These are phyloP conservation scores for Mycocentrospora acerina DNA, from an alignment of 2,329 filamentous ascomycete genomes.

Conservation along the genomic window DNA sequence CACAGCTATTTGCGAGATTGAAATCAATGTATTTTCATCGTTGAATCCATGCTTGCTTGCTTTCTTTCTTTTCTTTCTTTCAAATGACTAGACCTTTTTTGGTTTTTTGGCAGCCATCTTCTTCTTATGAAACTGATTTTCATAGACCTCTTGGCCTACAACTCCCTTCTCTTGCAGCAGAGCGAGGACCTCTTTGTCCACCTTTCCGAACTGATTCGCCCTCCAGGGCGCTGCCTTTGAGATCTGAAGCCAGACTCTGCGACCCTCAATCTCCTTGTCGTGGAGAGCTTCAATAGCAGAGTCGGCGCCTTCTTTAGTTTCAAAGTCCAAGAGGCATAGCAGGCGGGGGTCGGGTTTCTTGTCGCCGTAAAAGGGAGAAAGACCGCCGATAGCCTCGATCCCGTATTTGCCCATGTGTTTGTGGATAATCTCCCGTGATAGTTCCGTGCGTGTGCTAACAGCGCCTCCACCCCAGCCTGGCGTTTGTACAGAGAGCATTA, in stretches of 20 bases:
- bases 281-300: conserved; percentile 15
- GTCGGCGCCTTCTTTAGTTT: conserved; percentile 24
- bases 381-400: conserved; percentile 14
- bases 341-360: conserved; percentile 9
- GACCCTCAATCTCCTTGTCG: conserved; percentile 15
- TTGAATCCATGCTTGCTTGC: no score
- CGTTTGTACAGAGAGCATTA: conserved; percentile 14
- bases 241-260: conserved; percentile 4
- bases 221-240: conserved; percentile 7
- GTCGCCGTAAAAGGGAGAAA: conserved; percentile 11
- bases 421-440: conserved; percentile 7
- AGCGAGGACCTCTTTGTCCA: conserved; percentile 10
- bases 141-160: conserved; percentile 12
- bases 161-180: conserved; percentile 19
- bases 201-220: conserved; percentile 17
- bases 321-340: conserved; percentile 23
- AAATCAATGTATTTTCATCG: no score
- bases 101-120: no score
- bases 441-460: background rate
- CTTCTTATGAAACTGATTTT: conserved; percentile 8
- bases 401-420: conserved; percentile 16
- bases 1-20: no score
- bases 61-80: no score
- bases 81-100: no score
- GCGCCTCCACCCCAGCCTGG: conserved; percentile 19